Evolutionary conservation across 1,284 basidiomycete species (phyloP).

Genomic region (Pseudozyma flocculosa): DNA sequence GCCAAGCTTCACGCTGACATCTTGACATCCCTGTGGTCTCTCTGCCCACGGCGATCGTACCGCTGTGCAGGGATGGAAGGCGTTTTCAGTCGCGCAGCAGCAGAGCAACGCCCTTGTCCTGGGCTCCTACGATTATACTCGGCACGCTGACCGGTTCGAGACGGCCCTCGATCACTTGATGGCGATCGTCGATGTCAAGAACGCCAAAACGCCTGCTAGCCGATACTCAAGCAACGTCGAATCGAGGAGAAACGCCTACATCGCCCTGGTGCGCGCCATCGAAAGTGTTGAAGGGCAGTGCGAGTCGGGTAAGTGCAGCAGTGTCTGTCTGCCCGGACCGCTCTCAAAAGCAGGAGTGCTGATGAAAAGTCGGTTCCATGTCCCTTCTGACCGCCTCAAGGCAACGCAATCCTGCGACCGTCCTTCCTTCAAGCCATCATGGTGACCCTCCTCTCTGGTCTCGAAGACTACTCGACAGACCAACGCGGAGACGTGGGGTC

Average conservation of each 20-base stretch:
- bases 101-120: conserved; percentile 77
- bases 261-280: conserved; percentile 63
- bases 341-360: too few species aligned
- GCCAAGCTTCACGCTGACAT: too few species aligned
- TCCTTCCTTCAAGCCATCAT: conserved; percentile 2
- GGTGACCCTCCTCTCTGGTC: conserved; percentile 63
- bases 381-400: too few species aligned
- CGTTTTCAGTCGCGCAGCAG: conserved; percentile 66
- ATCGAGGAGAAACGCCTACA: conserved; percentile 70
- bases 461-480: conserved; percentile 88
- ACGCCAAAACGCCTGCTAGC: conserved; percentile 52
- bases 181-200: conserved; percentile 65
- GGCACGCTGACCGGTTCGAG: conserved; percentile 64
- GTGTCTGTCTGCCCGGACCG: too few species aligned
- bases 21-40: too few species aligned
- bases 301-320: too few species aligned
- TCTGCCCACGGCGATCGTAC: conserved; percentile 1
- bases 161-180: conserved; percentile 67
- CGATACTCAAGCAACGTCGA: conserved; percentile 61
- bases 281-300: not conserved
- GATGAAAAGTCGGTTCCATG: too few species aligned
- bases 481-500: conserved; percentile 96
- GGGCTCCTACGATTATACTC: conserved; percentile 70
- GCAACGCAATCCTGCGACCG: not conserved
- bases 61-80: conserved; percentile 66